Conservation (phyloP, 2,329 filamentous ascomycete species). For the Phialophora tarda region DNA sequence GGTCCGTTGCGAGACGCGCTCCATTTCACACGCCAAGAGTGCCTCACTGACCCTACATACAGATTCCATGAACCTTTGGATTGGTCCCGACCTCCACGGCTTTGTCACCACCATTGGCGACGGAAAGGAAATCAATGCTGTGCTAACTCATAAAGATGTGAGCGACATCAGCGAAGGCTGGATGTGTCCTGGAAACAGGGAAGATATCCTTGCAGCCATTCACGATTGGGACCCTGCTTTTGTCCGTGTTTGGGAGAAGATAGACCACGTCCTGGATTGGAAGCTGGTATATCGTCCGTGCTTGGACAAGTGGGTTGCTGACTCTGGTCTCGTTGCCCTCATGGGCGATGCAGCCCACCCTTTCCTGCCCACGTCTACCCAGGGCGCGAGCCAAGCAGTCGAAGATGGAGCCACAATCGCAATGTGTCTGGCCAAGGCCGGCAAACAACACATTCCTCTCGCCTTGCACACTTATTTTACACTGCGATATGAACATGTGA, state of each 20-base stretch:
- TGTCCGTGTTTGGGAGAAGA: constrained; percentile 53
- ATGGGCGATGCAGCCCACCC: too few species aligned
- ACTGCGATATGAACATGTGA: constrained; percentile 23
- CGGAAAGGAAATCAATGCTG: constrained; percentile 43
- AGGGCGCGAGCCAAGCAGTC: constrained; percentile 50
- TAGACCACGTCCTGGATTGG: constrained; percentile 43
- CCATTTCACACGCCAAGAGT: too few species aligned
- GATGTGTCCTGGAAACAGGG: constrained; percentile 58
- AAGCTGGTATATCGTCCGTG: constrained; percentile 42
- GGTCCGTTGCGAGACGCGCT: too few species aligned
- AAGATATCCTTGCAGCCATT: constrained; percentile 57
- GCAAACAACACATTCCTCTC: constrained; percentile 22
- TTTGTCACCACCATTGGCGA: constrained; percentile 27
- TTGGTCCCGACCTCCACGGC: constrained; percentile 29
- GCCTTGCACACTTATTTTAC: constrained; percentile 24
- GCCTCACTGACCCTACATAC: too few species aligned
- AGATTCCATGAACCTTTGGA: constrained; percentile 25
- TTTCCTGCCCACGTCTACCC: constrained; percentile 51
- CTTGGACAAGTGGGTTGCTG: constrained; percentile 35
- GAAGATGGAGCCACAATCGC: constrained; percentile 51
- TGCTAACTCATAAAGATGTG: constrained; percentile 48
- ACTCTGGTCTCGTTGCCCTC: constrained; percentile 40
- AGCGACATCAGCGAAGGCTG: constrained; percentile 62
- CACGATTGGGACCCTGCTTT: constrained; percentile 59
- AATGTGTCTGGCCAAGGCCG: constrained; percentile 25